A percentile compares a stretch with the other conserved stretches of the same genome.
These are phyloP conservation scores for Eucalyptus erythrocorys DNA, from an alignment of 345 rosid genomes.

Conservation along the genomic window DNA sequence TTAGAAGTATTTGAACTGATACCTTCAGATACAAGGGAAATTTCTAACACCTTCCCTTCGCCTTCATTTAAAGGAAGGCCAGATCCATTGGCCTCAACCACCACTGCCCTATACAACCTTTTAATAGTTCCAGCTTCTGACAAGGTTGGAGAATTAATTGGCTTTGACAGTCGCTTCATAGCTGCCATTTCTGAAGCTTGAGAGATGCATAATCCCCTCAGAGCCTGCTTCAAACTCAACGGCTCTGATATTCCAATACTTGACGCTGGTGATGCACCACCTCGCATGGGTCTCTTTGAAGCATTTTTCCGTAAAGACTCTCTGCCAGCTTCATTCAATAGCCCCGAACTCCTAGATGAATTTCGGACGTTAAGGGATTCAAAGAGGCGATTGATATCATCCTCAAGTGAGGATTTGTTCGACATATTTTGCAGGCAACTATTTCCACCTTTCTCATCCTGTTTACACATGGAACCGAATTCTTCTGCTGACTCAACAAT, in stretches of 20 bases:
- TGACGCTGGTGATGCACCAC: slow-evolving; percentile 39
- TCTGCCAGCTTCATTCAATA: slow-evolving; percentile 9
- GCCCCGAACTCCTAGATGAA: slow-evolving; percentile 20
- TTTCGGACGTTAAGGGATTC: slow-evolving; percentile 42
- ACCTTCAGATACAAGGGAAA: slow-evolving; percentile 52
- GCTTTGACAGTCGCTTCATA: slow-evolving; percentile 54
- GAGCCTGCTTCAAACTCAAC: slow-evolving; percentile 73
- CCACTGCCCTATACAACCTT: slow-evolving; percentile 48
- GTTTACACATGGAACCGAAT: background rate
- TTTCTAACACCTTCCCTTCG: slow-evolving; percentile 37
- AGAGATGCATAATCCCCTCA: slow-evolving; percentile 69
- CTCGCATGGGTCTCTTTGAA: slow-evolving; percentile 60
- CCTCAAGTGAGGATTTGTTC: slow-evolving; percentile 47
- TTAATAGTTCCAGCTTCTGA: slow-evolving; percentile 57
- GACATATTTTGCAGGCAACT: slow-evolving; percentile 9
- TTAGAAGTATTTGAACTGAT: slow-evolving; percentile 1
- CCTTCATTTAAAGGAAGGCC: slow-evolving; percentile 25
- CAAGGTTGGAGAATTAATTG: slow-evolving; percentile 21
- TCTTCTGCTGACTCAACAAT: slow-evolving; percentile 45
- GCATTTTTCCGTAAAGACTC: slow-evolving; percentile 42
- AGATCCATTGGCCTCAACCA: slow-evolving; percentile 49
- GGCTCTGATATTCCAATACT: slow-evolving; percentile 65
- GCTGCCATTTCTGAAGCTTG: slow-evolving; percentile 91
- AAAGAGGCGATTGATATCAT: slow-evolving; percentile 64
- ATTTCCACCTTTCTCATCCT: slow-evolving; percentile 4